phyloP scores from a whole-genome alignment of 495 filamentous ascomycete species.

The Clavariopsis aquatica region DNA sequence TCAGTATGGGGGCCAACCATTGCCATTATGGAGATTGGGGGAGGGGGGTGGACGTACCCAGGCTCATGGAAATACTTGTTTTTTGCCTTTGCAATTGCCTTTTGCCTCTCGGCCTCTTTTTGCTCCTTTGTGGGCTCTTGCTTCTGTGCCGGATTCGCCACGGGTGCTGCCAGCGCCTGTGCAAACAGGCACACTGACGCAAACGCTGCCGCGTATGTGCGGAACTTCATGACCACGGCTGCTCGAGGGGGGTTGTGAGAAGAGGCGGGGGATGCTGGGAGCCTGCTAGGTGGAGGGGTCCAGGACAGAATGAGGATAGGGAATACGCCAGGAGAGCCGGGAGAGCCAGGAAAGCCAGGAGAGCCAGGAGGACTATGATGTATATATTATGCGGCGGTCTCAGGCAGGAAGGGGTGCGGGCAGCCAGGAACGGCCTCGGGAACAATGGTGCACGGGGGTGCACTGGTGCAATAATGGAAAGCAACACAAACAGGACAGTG shows the following conservation, averaged over 20 bases:
- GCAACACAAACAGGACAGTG: not conserved
- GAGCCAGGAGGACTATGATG: too few relatives aligned
- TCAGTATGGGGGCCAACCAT: too few relatives aligned
- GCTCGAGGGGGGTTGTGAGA: too few relatives aligned
- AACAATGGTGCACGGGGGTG: too few relatives aligned
- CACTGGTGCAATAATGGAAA: too few relatives aligned
- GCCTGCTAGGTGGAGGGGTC: too few relatives aligned
- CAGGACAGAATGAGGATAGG: too few relatives aligned
- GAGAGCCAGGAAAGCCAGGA: too few relatives aligned
- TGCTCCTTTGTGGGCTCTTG: not conserved
- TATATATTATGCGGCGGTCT: not conserved
- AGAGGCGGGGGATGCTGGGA: not conserved
- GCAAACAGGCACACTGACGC: slow-evolving; percentile 13
- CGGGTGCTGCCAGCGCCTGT: slow-evolving; percentile 11
- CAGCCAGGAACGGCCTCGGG: not conserved
- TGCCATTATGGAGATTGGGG: too few relatives aligned
- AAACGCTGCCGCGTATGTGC: slow-evolving; percentile 23
- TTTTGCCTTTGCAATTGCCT: slow-evolving; percentile 1
- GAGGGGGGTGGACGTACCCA: too few relatives aligned
- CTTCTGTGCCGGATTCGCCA: not conserved
- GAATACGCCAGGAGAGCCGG: too few relatives aligned
- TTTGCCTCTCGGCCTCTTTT: slow-evolving; percentile 1
- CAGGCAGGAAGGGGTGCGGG: not conserved
- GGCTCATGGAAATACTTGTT: slow-evolving; percentile 39
- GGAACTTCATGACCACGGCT: slow-evolving; percentile 25